Conservation (phyloP, 495 filamentous ascomycete species). For the Talaromyces thailandensis region DNA sequence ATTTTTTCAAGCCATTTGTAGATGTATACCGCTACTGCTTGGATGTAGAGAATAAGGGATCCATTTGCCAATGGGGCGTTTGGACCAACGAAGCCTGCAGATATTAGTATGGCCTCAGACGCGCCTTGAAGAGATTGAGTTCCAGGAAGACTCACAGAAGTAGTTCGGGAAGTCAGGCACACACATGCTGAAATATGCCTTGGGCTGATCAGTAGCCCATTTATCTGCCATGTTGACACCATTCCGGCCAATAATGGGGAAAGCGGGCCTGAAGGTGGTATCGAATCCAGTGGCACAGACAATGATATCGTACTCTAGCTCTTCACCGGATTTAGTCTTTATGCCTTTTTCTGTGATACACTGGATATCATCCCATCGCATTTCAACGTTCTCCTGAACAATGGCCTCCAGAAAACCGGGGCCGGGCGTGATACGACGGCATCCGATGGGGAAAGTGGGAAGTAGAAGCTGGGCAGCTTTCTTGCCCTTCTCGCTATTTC, state of each 20-base stretch:
- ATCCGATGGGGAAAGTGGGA: neutral
- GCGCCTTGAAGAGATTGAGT: neutral
- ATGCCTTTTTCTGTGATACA: neutral
- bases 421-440: neutral
- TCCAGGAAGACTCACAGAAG: neutral
- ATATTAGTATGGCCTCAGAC: neutral
- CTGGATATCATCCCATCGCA: neutral
- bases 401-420: neutral
- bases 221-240: neutral
- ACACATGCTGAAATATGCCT: neutral
- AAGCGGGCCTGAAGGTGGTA: neutral
- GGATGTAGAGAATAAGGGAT: conserved; percentile 19
- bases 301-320: neutral
- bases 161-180: neutral
- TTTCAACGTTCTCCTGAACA: neutral
- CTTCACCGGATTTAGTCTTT: neutral
- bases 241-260: neutral
- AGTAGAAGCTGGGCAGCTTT: neutral
- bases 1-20: conserved; percentile 25
- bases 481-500: neutral
- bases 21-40: conserved; percentile 33
- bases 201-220: neutral
- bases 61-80: conserved; percentile 17
- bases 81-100: neutral
- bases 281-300: neutral